Evolutionary conservation across 208 protist species (phyloP), one percentile per base, ranked within the genome.

Genomic region (Leishmania arabica): DNA sequence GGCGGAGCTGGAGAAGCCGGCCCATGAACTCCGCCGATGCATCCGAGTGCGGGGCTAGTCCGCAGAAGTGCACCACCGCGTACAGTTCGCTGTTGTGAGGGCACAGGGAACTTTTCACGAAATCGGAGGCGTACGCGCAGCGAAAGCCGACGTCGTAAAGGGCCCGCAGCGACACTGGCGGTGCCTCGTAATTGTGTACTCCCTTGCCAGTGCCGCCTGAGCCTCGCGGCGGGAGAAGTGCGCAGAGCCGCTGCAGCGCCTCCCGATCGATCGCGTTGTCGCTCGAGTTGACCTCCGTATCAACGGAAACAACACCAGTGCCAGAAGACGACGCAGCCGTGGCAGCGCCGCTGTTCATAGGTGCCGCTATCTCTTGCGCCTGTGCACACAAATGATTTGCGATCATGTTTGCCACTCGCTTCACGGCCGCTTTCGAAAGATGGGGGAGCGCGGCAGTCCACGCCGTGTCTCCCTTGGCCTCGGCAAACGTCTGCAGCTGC

Each of bases 21-120:
- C 83, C 66, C 88, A 97, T 91, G 40, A 96, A 91, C 73, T 84
- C 73, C 6, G 88, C 86, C 54, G 84, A 88, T 37, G 84, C 86
- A 49, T 97, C 92, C 2, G 79, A 88, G 82, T 97, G 94, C 73
- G 94, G 86, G 19, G 94, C 85, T 11, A 95, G 84, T 58, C 90
- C 94, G 73, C 84, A 91, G 78, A 87, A 90, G 51, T 84, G 83
- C 69, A 88, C 82, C 2, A 96, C 79, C 21, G 86, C 78, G 78
- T 91, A 97, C 53, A 97, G 66, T 37, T 95, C 92, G 42, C 86
- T 81, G 76, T 94, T 94, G 81, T 92, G 90, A 47, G 75, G 71
- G 1, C 77, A 68, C 62, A 85, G 72, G 24, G 88, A 82, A 42
- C 56, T 64, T n/a, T 84, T 88, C 24, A 83, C 80, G 31, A 95